Evolutionary conservation across 169 alveolate genomes (phyloP).

Genomic region (Babesia ovis): DNA sequence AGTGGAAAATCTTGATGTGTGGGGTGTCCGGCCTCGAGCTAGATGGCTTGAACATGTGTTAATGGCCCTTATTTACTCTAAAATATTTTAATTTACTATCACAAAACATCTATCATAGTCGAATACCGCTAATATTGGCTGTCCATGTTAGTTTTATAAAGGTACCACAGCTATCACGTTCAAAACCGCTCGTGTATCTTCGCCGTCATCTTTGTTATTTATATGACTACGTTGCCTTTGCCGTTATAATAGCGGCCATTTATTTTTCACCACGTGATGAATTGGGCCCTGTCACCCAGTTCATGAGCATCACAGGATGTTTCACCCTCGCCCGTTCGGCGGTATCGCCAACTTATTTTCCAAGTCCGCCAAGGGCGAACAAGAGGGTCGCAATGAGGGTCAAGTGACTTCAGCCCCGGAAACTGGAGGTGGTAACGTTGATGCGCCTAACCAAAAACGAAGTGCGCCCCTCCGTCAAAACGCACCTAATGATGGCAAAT

Average conservation of each 20-base stretch:
- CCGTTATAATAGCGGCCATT: background rate
- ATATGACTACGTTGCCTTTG: background rate
- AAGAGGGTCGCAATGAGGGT: background rate
- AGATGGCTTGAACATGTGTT: background rate
- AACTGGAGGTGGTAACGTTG: background rate
- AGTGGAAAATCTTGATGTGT: background rate
- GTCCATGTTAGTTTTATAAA: background rate
- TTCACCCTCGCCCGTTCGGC: constrained; percentile 68
- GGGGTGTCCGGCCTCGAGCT: constrained; percentile 7
- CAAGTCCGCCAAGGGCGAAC: constrained; percentile 41
- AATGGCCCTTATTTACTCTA: background rate
- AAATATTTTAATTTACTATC: background rate
- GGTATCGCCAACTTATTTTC: constrained; percentile 60
- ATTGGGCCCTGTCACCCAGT: constrained; percentile 1
- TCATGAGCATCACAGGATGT: constrained; percentile 40
- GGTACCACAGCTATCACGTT: background rate
- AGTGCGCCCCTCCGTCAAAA: background rate
- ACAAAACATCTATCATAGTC: background rate
- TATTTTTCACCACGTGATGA: constrained; percentile 1
- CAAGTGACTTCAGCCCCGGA: background rate
- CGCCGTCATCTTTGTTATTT: background rate
- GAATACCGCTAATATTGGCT: background rate
- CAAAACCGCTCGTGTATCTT: background rate
- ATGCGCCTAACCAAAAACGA: background rate
- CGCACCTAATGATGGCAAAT: background rate